Evolutionary conservation across 345 rosid species (phyloP).

Genomic region (Odontarrhena argentea): DNA sequence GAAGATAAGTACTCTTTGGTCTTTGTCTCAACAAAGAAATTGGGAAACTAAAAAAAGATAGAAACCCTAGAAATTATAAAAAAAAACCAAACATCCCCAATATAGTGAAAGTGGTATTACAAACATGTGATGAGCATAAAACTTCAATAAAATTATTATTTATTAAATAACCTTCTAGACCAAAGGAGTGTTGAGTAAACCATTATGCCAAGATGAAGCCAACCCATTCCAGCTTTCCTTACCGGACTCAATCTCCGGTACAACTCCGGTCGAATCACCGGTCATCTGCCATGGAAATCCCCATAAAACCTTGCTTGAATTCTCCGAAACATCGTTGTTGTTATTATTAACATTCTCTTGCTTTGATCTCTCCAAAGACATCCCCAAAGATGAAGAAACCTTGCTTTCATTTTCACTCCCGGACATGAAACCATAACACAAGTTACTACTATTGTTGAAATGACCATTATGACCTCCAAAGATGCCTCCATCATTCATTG

Average conservation of each 20-base stretch:
- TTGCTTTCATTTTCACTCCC: slow-evolving; percentile 40
- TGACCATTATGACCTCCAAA: slow-evolving; percentile 50
- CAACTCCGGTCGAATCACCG: slow-evolving; percentile 48
- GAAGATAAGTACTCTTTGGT: slow-evolving; percentile 19
- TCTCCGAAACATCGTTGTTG: slow-evolving; percentile 43
- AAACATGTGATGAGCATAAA: slow-evolving; percentile 32
- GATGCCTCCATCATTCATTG: slow-evolving; percentile 33
- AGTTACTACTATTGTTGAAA: slow-evolving; percentile 39
- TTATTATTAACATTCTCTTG: slow-evolving; percentile 49
- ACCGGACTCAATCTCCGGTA: slow-evolving; percentile 48
- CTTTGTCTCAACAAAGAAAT: slow-evolving; percentile 27
- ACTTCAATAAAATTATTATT: slow-evolving; percentile 13
- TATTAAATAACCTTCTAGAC: slow-evolving; percentile 42
- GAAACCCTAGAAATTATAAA: slow-evolving; percentile 30
- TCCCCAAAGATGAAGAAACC: slow-evolving; percentile 33
- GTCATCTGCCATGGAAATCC: slow-evolving; percentile 80
- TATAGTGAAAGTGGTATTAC: slow-evolving; percentile 35
- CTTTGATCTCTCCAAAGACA: slow-evolving; percentile 52
- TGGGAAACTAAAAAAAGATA: slow-evolving; percentile 30
- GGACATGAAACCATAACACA: slow-evolving; percentile 46
- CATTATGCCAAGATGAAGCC: slow-evolving; percentile 55
- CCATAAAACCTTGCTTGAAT: slow-evolving; percentile 49
- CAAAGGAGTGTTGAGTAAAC: slow-evolving; percentile 55
- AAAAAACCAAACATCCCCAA: slow-evolving; percentile 35
- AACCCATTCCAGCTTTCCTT: slow-evolving; percentile 59